Conservation (phyloP, 2,329 filamentous ascomycete species). For the Oidium heveae region DNA sequence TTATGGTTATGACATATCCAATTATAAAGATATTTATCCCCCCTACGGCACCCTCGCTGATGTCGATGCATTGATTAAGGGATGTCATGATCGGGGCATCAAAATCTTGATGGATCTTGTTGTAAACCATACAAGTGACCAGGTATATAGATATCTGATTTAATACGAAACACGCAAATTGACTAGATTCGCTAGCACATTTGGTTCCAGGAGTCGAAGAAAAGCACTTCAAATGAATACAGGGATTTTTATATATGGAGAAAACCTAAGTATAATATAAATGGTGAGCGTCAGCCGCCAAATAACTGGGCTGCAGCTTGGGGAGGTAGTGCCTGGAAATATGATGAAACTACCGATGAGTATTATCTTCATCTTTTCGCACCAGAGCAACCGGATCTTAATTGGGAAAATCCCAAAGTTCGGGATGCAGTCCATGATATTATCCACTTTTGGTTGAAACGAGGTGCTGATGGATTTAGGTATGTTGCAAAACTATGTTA, state of each 20-base stretch:
- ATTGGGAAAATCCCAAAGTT: constrained; percentile 46
- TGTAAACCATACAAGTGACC: constrained; percentile 36
- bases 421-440: constrained; percentile 42
- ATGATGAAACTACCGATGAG: constrained; percentile 23
- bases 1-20: constrained; percentile 49
- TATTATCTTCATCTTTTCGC: constrained; percentile 39
- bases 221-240: constrained; percentile 22
- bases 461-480: constrained; percentile 27
- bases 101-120: constrained; percentile 49
- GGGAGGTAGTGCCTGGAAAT: constrained; percentile 24
- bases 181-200: constrained; percentile 18
- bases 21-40: constrained; percentile 40
- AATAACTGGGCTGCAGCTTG: constrained; percentile 21
- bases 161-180: not conserved
- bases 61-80: constrained; percentile 34
- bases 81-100: constrained; percentile 32
- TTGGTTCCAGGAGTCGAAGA: constrained; percentile 31
- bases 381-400: constrained; percentile 47
- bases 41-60: constrained; percentile 42
- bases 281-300: constrained; percentile 17
- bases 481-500: not conserved
- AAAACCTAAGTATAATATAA: constrained; percentile 11
- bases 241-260: constrained; percentile 44
- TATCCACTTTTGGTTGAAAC: constrained; percentile 50
- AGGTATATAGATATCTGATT: constrained; percentile 9